These are phyloP conservation scores for Cladosporium sp. DNA, from an alignment of 2,329 filamentous ascomycete genomes.

Conservation along the genomic window DNA sequence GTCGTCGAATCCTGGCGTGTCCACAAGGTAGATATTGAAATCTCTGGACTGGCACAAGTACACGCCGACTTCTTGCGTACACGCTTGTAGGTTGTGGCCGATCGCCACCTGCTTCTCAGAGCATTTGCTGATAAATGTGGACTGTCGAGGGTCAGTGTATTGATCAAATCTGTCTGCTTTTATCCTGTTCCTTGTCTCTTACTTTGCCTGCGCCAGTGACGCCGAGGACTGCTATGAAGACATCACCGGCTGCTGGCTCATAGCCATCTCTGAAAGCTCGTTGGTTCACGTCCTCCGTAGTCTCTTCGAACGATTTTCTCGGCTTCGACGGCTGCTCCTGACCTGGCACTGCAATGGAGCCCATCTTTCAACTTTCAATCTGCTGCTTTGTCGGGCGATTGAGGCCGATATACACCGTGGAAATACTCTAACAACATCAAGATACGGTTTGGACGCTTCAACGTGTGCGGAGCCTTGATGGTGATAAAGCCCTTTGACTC, in stretches of 20 bases:
- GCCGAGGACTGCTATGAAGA: slow-evolving; percentile 34
- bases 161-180: too few species aligned
- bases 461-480: not conserved
- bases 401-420: not conserved
- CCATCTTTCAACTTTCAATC: too few species aligned
- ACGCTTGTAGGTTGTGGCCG: slow-evolving; percentile 28
- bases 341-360: too few species aligned
- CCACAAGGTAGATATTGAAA: slow-evolving; percentile 5
- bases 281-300: too few species aligned
- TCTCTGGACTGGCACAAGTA: not conserved
- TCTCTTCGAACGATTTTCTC: too few species aligned
- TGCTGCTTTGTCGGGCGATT: too few species aligned
- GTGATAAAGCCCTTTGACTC: not conserved
- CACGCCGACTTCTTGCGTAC: not conserved
- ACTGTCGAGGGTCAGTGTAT: slow-evolving; percentile 30
- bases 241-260: slow-evolving; percentile 3
- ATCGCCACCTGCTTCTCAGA: slow-evolving; percentile 15
- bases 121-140: not conserved
- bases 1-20: slow-evolving; percentile 15
- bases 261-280: slow-evolving; percentile 6
- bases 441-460: not conserved
- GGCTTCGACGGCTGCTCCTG: too few species aligned
- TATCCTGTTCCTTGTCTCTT: too few species aligned
- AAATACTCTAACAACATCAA: not conserved
- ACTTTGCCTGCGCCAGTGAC: slow-evolving; percentile 29